These are phyloP conservation scores for Elaeagnus macrophylla DNA, from an alignment of 306 rosid genomes.

Conservation along the genomic window DNA sequence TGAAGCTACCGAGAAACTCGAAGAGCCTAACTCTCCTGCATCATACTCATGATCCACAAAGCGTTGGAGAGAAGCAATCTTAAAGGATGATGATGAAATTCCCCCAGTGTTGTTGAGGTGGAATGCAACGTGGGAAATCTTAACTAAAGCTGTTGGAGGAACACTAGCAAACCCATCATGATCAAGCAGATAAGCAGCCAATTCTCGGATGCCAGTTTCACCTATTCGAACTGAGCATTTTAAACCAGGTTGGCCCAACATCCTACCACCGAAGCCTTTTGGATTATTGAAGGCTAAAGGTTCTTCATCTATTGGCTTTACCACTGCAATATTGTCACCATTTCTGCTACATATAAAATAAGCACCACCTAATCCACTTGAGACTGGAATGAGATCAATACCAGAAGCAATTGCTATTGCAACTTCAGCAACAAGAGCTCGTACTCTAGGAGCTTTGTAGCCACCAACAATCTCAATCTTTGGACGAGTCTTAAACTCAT, in stretches of 20 bases:
- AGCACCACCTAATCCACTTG: conserved; percentile 78
- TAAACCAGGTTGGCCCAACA: conserved; percentile 68
- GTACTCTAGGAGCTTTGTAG: conserved; percentile 36
- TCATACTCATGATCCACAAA: conserved; percentile 73
- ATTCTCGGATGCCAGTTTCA: conserved; percentile 74
- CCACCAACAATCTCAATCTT: conserved; percentile 60
- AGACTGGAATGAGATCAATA: conserved; percentile 44
- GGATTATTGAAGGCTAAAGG: conserved; percentile 69
- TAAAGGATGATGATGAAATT: conserved; percentile 25
- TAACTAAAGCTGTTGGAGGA: conserved; percentile 89
- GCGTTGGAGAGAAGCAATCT: conserved; percentile 80
- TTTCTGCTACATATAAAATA: conserved; percentile 46
- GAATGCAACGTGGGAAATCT: conserved; percentile 58
- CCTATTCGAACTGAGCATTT: conserved; percentile 69
- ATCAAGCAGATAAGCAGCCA: conserved; percentile 91
- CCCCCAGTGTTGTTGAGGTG: conserved; percentile 22
- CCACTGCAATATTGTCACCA: conserved; percentile 73
- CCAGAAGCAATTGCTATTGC: conserved; percentile 81
- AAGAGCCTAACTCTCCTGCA: conserved; percentile 83
- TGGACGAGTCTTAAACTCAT: conserved; percentile 42
- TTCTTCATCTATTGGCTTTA: conserved; percentile 85
- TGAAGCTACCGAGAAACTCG: conserved; percentile 59
- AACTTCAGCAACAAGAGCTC: conserved; percentile 68
- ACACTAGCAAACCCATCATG: conserved; percentile 75
- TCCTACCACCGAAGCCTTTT: conserved; percentile 47